Evolutionary conservation across 768 basidiomycete species (phyloP), one percentile per base, ranked within the genome.

Genomic region (Mycena galopus): DNA sequence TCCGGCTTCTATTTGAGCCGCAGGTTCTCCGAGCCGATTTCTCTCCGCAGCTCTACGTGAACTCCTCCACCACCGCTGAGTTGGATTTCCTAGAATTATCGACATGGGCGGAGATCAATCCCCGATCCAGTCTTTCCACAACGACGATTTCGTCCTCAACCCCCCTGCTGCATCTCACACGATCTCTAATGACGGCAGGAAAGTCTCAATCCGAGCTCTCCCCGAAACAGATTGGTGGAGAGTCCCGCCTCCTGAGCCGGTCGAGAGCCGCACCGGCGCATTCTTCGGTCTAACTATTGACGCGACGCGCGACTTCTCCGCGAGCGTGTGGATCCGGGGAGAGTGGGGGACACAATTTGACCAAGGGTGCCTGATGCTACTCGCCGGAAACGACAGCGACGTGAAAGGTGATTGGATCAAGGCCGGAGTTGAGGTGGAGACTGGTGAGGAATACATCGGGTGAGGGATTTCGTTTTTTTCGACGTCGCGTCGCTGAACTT

Each of bases 291-390:
- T 51, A 2, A n/a, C 72, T 1, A 53, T 73, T 39, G 72, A 73
- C 23, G 72, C 67, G 59, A 73, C 64, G 29, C 67, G 72, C 17
- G 55, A 73, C 55, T 73, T 73, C 58, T 44, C 68, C 14, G 72
- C 72, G 39, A 33, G 72, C 21, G 58, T 69, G 33, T 69, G 72
- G 57, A 62, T 73, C 27, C 67, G 72, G 1, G 72, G 72, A 6
- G 64, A 37, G 51, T 73, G 72, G 72, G 65, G 21, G 1, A 14
- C 16, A 62, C 72, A 73, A 44, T 73, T 67, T 44, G 72, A 73
- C 65, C 72, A 73, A 17, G 72, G 67, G n/a, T 69, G 67, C 27
- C 21, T 73, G 39, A 73, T 73, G 72, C 68, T 73, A n/a, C 57
- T 73, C n/a, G 59, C 68, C 4, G 63, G 72, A 0, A 32, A 61